Percentiles rank a stretch among this genome's conserved stretches.
phyloP scores from a whole-genome alignment of 495 filamentous ascomycete species.

The Penicillium waksmanii region DNA sequence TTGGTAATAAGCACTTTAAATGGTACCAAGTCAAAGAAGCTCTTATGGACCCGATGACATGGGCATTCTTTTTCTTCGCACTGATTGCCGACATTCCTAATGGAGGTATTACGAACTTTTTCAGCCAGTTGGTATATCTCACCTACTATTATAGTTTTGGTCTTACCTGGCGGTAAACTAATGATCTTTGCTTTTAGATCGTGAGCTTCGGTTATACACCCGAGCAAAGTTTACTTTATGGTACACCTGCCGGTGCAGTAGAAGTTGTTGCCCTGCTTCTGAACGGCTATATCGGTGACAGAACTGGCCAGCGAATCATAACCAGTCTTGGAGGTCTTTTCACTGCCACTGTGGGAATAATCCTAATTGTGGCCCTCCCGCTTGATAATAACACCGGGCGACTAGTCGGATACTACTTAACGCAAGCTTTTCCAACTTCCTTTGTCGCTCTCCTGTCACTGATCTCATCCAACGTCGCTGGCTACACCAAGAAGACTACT shows the following conservation, averaged over 20 bases:
- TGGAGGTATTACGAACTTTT: constrained; percentile 43
- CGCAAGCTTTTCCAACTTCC: constrained; percentile 43
- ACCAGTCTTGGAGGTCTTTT: constrained; percentile 38
- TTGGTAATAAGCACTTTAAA: constrained; percentile 51
- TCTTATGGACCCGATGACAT: constrained; percentile 49
- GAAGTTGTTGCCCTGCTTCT: constrained; percentile 61
- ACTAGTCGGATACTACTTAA: constrained; percentile 27
- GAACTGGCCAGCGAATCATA: constrained; percentile 54
- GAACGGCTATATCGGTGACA: constrained; percentile 61
- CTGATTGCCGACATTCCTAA: constrained; percentile 33
- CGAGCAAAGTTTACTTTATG: constrained; percentile 64
- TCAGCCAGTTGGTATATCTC: constrained; percentile 39
- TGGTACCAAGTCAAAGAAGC: constrained; percentile 57
- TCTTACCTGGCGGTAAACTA: constrained; percentile 39
- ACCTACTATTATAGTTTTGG: constrained; percentile 36
- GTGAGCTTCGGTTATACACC: constrained; percentile 49
- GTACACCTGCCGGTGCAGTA: constrained; percentile 62
- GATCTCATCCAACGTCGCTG: constrained; percentile 44
- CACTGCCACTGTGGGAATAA: constrained; percentile 49
- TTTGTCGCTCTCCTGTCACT: constrained; percentile 44
- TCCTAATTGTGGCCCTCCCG: constrained; percentile 32
- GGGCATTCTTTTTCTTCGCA: constrained; percentile 31
- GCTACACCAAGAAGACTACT: constrained; percentile 38
- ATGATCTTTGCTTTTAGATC: constrained; percentile 16
- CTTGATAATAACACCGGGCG: constrained; percentile 38